Conservation (phyloP, 495 filamentous ascomycete species). For the Hypoxylon trugodes region DNA sequence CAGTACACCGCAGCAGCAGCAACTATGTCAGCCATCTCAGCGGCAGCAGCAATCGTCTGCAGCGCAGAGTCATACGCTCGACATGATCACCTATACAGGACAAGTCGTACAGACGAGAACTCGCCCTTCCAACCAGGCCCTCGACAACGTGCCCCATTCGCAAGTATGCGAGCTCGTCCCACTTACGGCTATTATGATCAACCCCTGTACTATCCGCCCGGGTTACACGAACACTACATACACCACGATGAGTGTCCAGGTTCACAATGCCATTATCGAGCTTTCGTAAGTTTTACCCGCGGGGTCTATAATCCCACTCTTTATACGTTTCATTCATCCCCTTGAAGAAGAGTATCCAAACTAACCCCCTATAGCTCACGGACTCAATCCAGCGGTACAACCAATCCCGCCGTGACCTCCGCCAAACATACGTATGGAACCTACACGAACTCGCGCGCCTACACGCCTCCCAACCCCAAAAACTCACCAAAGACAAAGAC, state of each 20-base stretch:
- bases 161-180: constrained; percentile 7
- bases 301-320: no score
- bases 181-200: constrained; percentile 18
- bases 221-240: constrained; percentile 24
- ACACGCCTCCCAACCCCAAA: constrained; percentile 25
- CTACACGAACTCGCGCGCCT: constrained; percentile 29
- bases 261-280: constrained; percentile 37
- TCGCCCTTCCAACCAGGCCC: constrained; percentile 18
- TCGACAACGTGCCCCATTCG: constrained; percentile 7
- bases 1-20: constrained; percentile 21
- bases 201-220: constrained; percentile 18
- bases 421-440: constrained; percentile 41
- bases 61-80: constrained; percentile 15
- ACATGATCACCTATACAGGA: constrained; percentile 11
- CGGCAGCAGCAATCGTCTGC: constrained; percentile 24
- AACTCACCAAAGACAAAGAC: constrained; percentile 23
- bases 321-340: not conserved
- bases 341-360: not conserved
- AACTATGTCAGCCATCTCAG: constrained; percentile 18
- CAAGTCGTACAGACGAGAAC: constrained; percentile 15
- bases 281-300: constrained; percentile 38
- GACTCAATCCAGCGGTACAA: constrained; percentile 41
- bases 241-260: constrained; percentile 18
- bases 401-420: constrained; percentile 19
- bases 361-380: constrained; percentile 28